These are phyloP conservation scores for Mycena filopes DNA, from an alignment of 768 basidiomycete genomes.

Conservation along the genomic window DNA sequence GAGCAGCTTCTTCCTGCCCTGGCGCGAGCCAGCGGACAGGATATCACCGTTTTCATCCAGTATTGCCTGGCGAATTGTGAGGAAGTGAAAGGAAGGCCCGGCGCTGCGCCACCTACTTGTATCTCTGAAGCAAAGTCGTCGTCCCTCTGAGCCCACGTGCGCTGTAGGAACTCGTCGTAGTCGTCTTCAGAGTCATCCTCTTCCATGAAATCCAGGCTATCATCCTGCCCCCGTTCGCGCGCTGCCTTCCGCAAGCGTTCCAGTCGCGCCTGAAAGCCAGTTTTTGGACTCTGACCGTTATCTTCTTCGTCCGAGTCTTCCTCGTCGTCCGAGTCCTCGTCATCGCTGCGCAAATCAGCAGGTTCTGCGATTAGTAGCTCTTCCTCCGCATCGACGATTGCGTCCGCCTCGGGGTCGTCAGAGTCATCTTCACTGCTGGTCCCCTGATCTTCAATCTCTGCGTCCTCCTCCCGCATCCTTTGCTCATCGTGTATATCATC, in stretches of 20 bases:
- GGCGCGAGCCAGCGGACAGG: slow-evolving; percentile 54
- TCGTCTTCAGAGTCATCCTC: slow-evolving; percentile 51
- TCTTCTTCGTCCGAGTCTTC: slow-evolving; percentile 50
- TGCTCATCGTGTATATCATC: slow-evolving; percentile 28
- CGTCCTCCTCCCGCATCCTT: slow-evolving; percentile 33
- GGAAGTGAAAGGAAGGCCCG: not conserved
- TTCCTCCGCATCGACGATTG: slow-evolving; percentile 58
- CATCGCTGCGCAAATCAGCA: slow-evolving; percentile 46
- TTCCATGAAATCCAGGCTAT: slow-evolving; percentile 37
- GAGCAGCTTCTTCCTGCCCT: slow-evolving; percentile 67
- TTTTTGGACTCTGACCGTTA: slow-evolving; percentile 49
- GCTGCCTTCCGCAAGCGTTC: slow-evolving; percentile 49
- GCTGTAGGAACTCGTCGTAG: slow-evolving; percentile 42
- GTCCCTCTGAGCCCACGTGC: slow-evolving; percentile 40
- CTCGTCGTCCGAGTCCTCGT: slow-evolving; percentile 49
- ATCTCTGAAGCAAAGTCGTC: slow-evolving; percentile 53
- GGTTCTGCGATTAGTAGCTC: slow-evolving; percentile 52
- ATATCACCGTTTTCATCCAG: slow-evolving; percentile 70
- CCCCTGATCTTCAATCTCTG: slow-evolving; percentile 40
- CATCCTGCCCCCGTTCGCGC: slow-evolving; percentile 38
- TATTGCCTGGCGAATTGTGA: slow-evolving; percentile 55
- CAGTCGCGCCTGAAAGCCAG: slow-evolving; percentile 59
- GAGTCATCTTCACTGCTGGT: slow-evolving; percentile 34
- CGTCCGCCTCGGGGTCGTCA: slow-evolving; percentile 45
- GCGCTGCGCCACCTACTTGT: slow-evolving; percentile 53